Conservation (phyloP, 179 eudicot genomes). For the Heliamphora pulchella region DNA sequence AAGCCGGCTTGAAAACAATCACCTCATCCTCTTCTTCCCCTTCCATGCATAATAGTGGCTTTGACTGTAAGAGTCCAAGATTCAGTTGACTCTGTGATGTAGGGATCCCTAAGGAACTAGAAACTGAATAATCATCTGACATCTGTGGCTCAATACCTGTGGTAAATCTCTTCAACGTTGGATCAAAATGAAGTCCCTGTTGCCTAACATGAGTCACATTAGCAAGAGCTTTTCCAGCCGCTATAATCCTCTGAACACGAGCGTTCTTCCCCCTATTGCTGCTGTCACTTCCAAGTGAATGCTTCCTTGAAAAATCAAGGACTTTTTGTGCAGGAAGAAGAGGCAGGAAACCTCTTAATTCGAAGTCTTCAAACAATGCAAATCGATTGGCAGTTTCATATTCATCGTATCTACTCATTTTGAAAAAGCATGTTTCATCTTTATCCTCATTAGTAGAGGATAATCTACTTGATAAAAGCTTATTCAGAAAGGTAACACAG, state of each 20-base stretch:
- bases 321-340: constrained; percentile 74
- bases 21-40: constrained; percentile 84
- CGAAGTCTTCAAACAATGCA: constrained; percentile 87
- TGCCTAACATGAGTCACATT: constrained; percentile 52
- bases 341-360: constrained; percentile 85
- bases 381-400: constrained; percentile 53
- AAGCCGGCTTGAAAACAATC: constrained; percentile 79
- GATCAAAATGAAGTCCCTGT: constrained; percentile 55
- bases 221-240: constrained; percentile 80
- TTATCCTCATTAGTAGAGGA: constrained; percentile 35
- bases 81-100: constrained; percentile 19
- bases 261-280: constrained; percentile 53
- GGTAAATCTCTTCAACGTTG: constrained; percentile 48
- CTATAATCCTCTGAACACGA: constrained; percentile 73
- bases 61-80: constrained; percentile 22
- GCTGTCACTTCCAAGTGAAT: constrained; percentile 43
- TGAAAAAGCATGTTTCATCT: constrained; percentile 62
- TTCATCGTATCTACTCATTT: constrained; percentile 72
- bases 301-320: constrained; percentile 76
- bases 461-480: constrained; percentile 51
- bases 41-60: constrained; percentile 31
- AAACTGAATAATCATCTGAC: constrained; percentile 27
- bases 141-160: constrained; percentile 47
- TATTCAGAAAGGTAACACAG: constrained; percentile 59
- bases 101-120: constrained; percentile 23